Evolutionary conservation across 352 stramenopile genomes (phyloP).

Genomic region (Globisporangium lucens): DNA sequence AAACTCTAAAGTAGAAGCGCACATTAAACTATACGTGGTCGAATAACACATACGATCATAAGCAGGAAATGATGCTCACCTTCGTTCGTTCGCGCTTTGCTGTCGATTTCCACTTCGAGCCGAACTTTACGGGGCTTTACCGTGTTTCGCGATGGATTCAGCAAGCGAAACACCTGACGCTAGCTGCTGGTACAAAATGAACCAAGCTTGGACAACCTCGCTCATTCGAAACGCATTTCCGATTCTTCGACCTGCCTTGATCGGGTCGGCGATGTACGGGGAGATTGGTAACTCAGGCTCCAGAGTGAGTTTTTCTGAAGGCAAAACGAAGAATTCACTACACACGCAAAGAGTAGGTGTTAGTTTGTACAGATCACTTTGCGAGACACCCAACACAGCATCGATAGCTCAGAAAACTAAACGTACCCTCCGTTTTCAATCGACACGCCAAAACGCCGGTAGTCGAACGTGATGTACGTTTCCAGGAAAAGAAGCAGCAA

Average conservation of each 20-base stretch:
- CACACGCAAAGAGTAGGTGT: neutral
- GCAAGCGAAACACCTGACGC: constrained; percentile 21
- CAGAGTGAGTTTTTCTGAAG: constrained; percentile 34
- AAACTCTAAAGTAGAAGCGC: neutral
- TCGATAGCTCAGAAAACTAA: neutral
- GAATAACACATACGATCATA: neutral
- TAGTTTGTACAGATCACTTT: neutral
- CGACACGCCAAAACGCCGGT: constrained; percentile 73
- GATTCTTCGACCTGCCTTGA: constrained; percentile 62
- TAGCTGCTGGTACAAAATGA: constrained; percentile 32
- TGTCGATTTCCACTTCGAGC: neutral
- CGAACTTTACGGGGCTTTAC: neutral
- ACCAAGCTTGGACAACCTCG: constrained; percentile 53
- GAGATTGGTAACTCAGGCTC: constrained; percentile 40
- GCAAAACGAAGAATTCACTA: constrained; percentile 76
- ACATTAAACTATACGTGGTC: neutral
- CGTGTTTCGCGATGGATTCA: constrained; percentile 7
- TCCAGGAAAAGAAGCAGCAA: constrained; percentile 78
- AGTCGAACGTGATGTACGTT: constrained; percentile 85
- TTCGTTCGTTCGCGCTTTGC: neutral
- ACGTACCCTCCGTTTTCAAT: constrained; percentile 69
- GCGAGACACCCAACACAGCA: neutral
- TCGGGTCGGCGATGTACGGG: constrained; percentile 73
- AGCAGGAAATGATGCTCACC: neutral
- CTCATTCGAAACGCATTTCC: constrained; percentile 83